phyloP scores from a whole-genome alignment of 192 early-diverging fungal genomes.

The Diversispora epigaea region DNA sequence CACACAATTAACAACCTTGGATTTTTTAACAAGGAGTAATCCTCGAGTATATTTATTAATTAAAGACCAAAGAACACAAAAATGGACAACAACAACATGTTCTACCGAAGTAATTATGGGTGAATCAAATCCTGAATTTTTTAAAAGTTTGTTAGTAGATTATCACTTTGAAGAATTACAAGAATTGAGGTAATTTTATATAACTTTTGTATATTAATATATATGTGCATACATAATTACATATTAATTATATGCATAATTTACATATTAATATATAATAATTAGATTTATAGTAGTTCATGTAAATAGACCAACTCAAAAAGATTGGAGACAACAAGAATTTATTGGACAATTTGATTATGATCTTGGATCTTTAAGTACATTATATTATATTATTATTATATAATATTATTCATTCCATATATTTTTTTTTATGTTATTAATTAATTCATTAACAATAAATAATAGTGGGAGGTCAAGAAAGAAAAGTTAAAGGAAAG shows the following conservation, averaged over 20 bases:
- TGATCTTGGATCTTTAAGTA: slow-evolving; percentile 47
- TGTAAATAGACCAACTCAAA: slow-evolving; percentile 42
- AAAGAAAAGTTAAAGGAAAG: neutral
- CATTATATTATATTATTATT: neutral
- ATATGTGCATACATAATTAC: no score
- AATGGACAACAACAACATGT: slow-evolving; percentile 12
- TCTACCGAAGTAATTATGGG: slow-evolving; percentile 50
- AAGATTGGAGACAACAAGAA: slow-evolving; percentile 32
- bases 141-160: slow-evolving; percentile 42
- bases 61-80: slow-evolving; percentile 29
- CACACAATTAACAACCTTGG: slow-evolving; percentile 35
- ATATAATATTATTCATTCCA: slow-evolving; percentile 39
- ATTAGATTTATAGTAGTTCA: slow-evolving; percentile 42
- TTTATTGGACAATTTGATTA: slow-evolving; percentile 38
- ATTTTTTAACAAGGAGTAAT: slow-evolving; percentile 43
- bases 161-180: slow-evolving; percentile 51
- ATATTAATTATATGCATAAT: neutral
- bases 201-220: neutral
- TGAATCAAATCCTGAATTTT: slow-evolving; percentile 48
- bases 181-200: slow-evolving; percentile 34
- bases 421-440: slow-evolving; percentile 32
- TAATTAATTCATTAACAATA: slow-evolving; percentile 12
- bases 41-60: slow-evolving; percentile 39
- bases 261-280: no score
- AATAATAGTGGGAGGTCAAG: slow-evolving; percentile 35